A percentile compares a stretch with the other conserved stretches of the same genome.
Evolutionary conservation across 2,329 filamentous ascomycete species (phyloP).

Genomic region (Aspergillus persii): DNA sequence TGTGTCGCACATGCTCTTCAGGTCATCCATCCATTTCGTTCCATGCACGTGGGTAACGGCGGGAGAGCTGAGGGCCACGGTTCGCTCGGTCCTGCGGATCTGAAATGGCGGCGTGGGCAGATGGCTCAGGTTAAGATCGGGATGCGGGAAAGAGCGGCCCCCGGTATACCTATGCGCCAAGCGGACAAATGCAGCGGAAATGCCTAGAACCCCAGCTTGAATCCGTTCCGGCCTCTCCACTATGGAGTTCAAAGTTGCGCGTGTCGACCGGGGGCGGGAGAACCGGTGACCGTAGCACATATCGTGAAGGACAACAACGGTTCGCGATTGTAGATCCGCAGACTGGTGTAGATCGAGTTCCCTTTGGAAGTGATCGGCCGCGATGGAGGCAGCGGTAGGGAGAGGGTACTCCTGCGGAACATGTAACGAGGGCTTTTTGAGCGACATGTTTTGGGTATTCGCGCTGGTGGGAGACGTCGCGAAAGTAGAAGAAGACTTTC

Average conservation of each 20-base stretch:
- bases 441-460: constrained; percentile 24
- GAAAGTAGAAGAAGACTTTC: constrained; percentile 30
- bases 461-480: constrained; percentile 21
- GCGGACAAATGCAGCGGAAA: constrained; percentile 86
- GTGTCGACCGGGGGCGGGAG: constrained; percentile 75
- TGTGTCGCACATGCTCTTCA: constrained; percentile 77
- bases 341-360: constrained; percentile 66
- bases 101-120: constrained; percentile 70
- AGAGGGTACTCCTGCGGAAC: constrained; percentile 21
- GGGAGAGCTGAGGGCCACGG: constrained; percentile 67
- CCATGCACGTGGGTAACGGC: constrained; percentile 91
- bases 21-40: constrained; percentile 86
- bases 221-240: constrained; percentile 92
- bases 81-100: constrained; percentile 76
- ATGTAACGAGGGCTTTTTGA: constrained; percentile 24
- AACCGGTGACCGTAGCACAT: constrained; percentile 93
- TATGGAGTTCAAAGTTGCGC: constrained; percentile 70
- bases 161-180: constrained; percentile 76
- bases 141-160: constrained; percentile 66
- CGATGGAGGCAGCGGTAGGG: constrained; percentile 57
- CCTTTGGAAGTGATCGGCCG: constrained; percentile 65
- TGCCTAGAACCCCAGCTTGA: constrained; percentile 75
- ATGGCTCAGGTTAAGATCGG: constrained; percentile 54
- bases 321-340: constrained; percentile 50
- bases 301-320: constrained; percentile 85